Conservation (phyloP, 441 rosid genomes). For the Omphalea diandra region DNA sequence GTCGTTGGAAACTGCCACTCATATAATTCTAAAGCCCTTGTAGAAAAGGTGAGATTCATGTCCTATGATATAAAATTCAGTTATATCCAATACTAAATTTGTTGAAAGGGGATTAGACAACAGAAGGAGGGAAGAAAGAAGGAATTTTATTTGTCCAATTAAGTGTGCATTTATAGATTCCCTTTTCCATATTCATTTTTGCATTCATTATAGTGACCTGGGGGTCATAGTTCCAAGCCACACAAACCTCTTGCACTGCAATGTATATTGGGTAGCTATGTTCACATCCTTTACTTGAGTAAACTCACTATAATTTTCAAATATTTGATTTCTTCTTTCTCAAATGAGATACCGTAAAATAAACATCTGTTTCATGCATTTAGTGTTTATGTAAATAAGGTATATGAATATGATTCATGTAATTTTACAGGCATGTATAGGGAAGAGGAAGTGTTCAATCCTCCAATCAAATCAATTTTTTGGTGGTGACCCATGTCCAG, state of each 20-base stretch:
- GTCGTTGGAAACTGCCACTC: slow-evolving; percentile 42
- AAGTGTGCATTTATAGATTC: not conserved
- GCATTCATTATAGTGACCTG: not conserved
- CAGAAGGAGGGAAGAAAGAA: not conserved
- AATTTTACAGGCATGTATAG: slow-evolving; percentile 49
- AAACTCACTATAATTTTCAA: not conserved
- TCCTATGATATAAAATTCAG: not conserved
- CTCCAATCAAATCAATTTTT: slow-evolving; percentile 39
- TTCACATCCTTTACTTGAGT: not conserved
- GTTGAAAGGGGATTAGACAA: not conserved
- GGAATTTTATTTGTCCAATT: not conserved
- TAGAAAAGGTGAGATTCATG: slow-evolving; percentile 38
- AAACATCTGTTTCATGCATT: not conserved
- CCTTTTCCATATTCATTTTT: not conserved
- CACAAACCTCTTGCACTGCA: not conserved
- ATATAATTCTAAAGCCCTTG: slow-evolving; percentile 31
- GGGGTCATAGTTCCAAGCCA: not conserved
- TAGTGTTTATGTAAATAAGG: not conserved
- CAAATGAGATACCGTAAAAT: not conserved
- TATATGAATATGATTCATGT: too few relatives aligned
- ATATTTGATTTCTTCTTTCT: slow-evolving; percentile 7
- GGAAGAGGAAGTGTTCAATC: slow-evolving; percentile 46
- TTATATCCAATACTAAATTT: not conserved
- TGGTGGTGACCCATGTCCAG: slow-evolving; percentile 53
- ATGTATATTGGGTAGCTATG: too few relatives aligned